Conservation (phyloP, 345 rosid species). For the Eucalyptus marginata region DNA sequence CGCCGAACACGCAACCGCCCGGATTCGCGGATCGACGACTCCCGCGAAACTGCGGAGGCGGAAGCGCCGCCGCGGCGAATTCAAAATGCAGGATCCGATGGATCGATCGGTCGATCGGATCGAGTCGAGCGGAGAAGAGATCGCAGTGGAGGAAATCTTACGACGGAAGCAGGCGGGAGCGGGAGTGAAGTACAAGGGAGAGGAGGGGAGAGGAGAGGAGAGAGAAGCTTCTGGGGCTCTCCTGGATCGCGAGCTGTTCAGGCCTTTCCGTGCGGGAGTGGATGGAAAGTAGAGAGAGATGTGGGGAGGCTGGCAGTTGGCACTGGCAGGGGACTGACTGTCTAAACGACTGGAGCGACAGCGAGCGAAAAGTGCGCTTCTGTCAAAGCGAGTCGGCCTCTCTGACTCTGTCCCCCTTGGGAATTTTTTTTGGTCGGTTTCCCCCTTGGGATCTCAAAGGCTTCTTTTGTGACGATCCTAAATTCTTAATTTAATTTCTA, state of each 20-base stretch:
- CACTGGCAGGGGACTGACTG: neutral
- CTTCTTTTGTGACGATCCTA: accelerated
- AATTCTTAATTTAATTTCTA: too few relatives aligned
- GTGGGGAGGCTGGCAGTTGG: too few relatives aligned
- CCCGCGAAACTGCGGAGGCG: neutral
- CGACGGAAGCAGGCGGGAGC: neutral
- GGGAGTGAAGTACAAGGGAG: too few relatives aligned
- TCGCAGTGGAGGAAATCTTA: neutral
- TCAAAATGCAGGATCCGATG: neutral
- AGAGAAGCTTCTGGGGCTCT: neutral
- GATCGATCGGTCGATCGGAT: neutral
- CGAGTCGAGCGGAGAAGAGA: neutral
- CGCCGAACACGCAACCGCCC: neutral
- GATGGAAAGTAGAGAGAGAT: neutral
- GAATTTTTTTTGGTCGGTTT: neutral
- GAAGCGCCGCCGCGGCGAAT: neutral
- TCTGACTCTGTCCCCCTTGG: neutral
- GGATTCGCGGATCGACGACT: neutral
- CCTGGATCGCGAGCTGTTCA: too few relatives aligned
- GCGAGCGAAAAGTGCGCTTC: neutral
- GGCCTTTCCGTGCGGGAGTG: too few relatives aligned
- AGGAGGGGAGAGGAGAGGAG: too few relatives aligned
- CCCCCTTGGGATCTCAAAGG: neutral
- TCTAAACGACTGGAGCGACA: neutral
- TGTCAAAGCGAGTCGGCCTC: neutral